phyloP scores from a whole-genome alignment of 2,329 filamentous ascomycete genomes.

The Pestalotiopsis sp. region DNA sequence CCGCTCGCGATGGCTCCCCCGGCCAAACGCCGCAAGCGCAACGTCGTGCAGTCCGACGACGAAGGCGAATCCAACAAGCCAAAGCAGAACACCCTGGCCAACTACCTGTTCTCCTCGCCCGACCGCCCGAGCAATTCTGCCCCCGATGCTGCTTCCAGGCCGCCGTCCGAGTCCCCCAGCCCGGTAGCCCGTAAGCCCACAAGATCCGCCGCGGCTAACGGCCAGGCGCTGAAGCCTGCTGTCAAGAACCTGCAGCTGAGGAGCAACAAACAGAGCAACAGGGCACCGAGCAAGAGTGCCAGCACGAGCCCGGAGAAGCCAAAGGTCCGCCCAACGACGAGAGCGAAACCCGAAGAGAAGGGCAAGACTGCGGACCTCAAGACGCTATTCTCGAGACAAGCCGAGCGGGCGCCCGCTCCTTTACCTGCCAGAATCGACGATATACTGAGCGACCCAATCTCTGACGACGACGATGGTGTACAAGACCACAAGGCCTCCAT shows the following conservation, averaged over 20 bases:
- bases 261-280: conserved; percentile 20
- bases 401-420: conserved; percentile 46
- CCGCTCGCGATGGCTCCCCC: conserved; percentile 54
- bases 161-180: conserved; percentile 23
- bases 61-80: conserved; percentile 40
- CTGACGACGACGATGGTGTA: conserved; percentile 62
- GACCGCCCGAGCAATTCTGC: conserved; percentile 36
- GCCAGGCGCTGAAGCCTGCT: conserved; percentile 22
- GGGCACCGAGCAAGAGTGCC: conserved; percentile 34
- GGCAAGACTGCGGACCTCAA: conserved; percentile 58
- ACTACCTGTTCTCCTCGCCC: conserved; percentile 57
- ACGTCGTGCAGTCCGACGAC: conserved; percentile 52
- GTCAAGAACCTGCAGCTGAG: conserved; percentile 27
- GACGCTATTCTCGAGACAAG: conserved; percentile 64
- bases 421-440: conserved; percentile 44
- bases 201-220: conserved; percentile 13
- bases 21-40: conserved; percentile 61
- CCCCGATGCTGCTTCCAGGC: conserved; percentile 11
- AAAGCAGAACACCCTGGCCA: conserved; percentile 48
- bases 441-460: conserved; percentile 58
- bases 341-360: conserved; percentile 47
- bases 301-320: conserved; percentile 50
- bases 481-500: conserved; percentile 50
- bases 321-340: conserved; percentile 28
- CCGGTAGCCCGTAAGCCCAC: conserved; percentile 23